Percentiles rank a stretch among this genome's conserved stretches.
Evolutionary conservation across 2,329 filamentous ascomycete species (phyloP).

Genomic region (Parafenestella ontariensis): DNA sequence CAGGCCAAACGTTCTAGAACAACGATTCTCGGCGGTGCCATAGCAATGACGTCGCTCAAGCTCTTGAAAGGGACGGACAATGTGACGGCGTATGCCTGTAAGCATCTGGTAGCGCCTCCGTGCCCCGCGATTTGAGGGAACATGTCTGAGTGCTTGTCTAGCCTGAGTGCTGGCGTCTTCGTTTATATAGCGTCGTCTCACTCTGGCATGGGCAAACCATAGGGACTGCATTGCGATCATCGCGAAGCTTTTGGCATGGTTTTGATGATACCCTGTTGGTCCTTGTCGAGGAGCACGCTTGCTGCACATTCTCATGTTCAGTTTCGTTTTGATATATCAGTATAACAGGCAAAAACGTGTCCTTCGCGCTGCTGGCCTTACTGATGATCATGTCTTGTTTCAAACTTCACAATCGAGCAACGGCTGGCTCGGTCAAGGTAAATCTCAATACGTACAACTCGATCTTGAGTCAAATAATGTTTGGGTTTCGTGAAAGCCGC

Average conservation of each 20-base stretch:
- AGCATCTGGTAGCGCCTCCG: conserved; percentile 19
- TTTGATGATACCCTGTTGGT: background rate
- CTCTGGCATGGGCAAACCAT: background rate
- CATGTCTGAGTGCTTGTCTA: conserved; percentile 1
- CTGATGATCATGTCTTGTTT: too few species aligned
- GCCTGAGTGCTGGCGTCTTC: background rate
- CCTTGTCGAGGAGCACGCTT: background rate
- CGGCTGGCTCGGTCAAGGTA: background rate
- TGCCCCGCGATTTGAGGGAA: conserved; percentile 20
- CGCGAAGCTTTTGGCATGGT: background rate
- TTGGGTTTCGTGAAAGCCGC: background rate
- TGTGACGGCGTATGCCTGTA: conserved; percentile 7
- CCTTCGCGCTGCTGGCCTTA: conserved; percentile 1
- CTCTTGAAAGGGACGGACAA: conserved; percentile 7
- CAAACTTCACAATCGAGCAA: conserved; percentile 8
- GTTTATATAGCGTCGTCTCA: background rate
- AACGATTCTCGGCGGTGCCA: conserved; percentile 11
- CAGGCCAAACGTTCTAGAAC: conserved; percentile 24
- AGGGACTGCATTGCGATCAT: background rate
- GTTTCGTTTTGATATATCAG: background rate
- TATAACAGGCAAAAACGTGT: too few species aligned
- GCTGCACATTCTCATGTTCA: background rate
- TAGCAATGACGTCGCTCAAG: conserved; percentile 20
- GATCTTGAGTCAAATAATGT: background rate
- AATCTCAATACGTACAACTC: background rate